Base-by-base conservation (phyloP, 2,329 filamentous ascomycete genomes). In the Thielaviopsis punctulata region DNA sequence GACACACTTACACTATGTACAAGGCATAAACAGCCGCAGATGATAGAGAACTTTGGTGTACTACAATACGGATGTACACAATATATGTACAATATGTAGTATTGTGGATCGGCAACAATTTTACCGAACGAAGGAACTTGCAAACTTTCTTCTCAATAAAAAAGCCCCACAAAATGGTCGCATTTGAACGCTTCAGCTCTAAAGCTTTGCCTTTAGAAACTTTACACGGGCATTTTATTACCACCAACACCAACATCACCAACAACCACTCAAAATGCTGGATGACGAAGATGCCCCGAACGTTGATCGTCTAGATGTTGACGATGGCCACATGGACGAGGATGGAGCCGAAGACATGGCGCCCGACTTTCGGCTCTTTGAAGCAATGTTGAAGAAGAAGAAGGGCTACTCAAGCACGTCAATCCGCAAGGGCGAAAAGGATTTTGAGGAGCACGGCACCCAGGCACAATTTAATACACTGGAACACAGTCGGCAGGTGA, bases 371-470 rank as follows among this genome's bases (percentile, higher is more conserved):
- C 82, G 85, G 57, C 82, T 89, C 56, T 80, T 81, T 57, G 68
- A 69, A 3, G 68, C 73, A 25, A 66, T 76, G 56, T 71, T 73
- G 56, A 64, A 68, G 56, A 75, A 76, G 61, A 75, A 76, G 61
- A 67, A 69, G 51, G 67, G 69, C 46, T 65, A 73, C 44, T 73
- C 73, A 8, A 65, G 71, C 49, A 78, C 79, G 59, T 75, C 89
- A 10, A 87, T 94, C 33, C 88, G 90, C 58, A 86, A 88, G 57
- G 92, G 92, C 56, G 88, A 94, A 64, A 98, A 98, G 66, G 92
- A 98, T 68, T 98, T 95, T 64, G 92, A 96, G 68, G 82, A 85
- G 24, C 88, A 96, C 66, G 85, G 86, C 47, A 96, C 92, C 2
- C 76, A 78, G 27, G 79, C 85, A 27, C 92, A 98, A 66, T 79